Evolutionary conservation across 2,329 filamentous ascomycete genomes (phyloP).

Genomic region (Aspergillus pseudoviridinutans): DNA sequence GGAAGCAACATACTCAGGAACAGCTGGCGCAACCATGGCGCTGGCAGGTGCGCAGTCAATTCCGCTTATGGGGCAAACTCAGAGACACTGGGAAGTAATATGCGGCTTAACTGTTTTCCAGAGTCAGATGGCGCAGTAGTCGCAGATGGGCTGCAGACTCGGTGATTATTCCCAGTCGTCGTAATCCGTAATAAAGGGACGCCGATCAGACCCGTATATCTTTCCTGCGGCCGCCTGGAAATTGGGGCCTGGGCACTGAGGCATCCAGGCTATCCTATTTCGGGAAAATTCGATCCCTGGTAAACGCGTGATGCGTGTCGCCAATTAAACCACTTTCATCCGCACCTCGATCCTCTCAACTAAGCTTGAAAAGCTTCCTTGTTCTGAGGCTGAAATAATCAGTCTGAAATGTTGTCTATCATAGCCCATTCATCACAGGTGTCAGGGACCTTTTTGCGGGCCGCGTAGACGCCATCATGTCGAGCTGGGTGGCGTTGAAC

Average conservation of each 20-base stretch:
- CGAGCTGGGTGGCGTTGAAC: constrained; percentile 81
- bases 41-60: constrained; percentile 19
- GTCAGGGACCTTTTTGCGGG: constrained; percentile 12
- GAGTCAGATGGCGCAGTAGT: constrained; percentile 2
- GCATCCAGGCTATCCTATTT: constrained; percentile 15
- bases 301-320: constrained; percentile 21
- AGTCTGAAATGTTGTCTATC: constrained; percentile 19
- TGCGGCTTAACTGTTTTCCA: background rate
- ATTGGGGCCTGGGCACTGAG: constrained; percentile 10
- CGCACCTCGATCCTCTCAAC: background rate
- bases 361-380: background rate
- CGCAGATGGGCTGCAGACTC: background rate
- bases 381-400: background rate
- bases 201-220: constrained; percentile 2
- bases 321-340: constrained; percentile 2
- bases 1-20: constrained; percentile 62
- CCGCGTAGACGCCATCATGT: constrained; percentile 34
- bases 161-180: constrained; percentile 10
- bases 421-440: constrained; percentile 2
- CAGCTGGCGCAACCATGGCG: constrained; percentile 69
- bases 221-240: background rate
- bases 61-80: constrained; percentile 1
- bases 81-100: background rate
- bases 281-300: constrained; percentile 10
- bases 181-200: constrained; percentile 9